phyloP scores from a whole-genome alignment of 116 monocot species.

The Dioscorea cayenensis region DNA sequence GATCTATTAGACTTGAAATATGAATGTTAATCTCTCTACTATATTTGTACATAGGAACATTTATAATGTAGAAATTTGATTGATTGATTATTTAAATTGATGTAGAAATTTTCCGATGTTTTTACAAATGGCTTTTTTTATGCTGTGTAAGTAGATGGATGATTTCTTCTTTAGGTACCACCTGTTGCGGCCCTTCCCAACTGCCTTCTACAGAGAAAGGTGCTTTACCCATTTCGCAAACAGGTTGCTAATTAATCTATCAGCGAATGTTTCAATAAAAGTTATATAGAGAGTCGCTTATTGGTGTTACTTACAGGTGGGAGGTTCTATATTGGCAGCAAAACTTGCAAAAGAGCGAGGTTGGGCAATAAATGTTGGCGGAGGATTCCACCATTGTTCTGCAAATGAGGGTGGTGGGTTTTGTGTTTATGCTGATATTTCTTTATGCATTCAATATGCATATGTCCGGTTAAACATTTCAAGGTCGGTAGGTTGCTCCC shows the following conservation, averaged over 20 bases:
- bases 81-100: neutral
- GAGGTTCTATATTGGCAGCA: slow-evolving; percentile 83
- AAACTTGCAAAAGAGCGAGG: slow-evolving; percentile 87
- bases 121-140: neutral
- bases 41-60: neutral
- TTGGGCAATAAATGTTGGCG: slow-evolving; percentile 98
- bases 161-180: slow-evolving; percentile 51
- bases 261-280: neutral
- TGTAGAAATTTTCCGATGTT: neutral
- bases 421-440: slow-evolving; percentile 94
- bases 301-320: slow-evolving; percentile 38
- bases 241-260: slow-evolving; percentile 33
- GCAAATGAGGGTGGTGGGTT: slow-evolving; percentile 90
- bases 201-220: slow-evolving; percentile 68
- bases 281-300: neutral
- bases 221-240: slow-evolving; percentile 79
- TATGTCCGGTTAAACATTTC: slow-evolving; percentile 75
- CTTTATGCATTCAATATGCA: slow-evolving; percentile 87
- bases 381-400: slow-evolving; percentile 97
- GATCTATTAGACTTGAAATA: too few relatives aligned
- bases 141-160: neutral
- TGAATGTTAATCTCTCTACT: neutral
- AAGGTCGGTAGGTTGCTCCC: slow-evolving; percentile 36
- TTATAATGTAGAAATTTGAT: neutral
- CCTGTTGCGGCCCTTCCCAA: slow-evolving; percentile 82